These are phyloP conservation scores for Lathyrus oleraceus DNA, from an alignment of 306 rosid genomes.

Conservation along the genomic window DNA sequence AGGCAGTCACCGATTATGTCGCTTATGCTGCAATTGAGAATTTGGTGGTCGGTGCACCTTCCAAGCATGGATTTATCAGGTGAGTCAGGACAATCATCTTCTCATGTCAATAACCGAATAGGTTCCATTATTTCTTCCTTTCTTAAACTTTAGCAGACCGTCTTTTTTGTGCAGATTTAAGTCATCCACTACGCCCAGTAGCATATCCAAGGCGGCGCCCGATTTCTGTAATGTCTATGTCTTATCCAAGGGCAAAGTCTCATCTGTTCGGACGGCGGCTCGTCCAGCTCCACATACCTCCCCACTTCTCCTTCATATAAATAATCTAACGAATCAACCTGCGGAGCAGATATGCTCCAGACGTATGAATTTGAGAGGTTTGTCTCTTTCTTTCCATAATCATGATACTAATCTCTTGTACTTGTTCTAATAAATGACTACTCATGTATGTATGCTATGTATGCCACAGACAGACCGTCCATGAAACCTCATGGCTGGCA, in stretches of 20 bases:
- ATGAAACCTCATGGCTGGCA: slow-evolving; percentile 58
- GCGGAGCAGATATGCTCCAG: slow-evolving; percentile 36
- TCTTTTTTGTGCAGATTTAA: slow-evolving; percentile 59
- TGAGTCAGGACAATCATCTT: slow-evolving; percentile 19
- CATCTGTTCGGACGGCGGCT: slow-evolving; percentile 60
- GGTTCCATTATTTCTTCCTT: too few relatives aligned
- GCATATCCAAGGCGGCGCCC: slow-evolving; percentile 67
- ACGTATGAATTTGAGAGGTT: slow-evolving; percentile 55
- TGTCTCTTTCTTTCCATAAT: slow-evolving; percentile 25
- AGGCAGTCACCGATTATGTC: slow-evolving; percentile 74
- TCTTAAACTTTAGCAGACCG: background rate
- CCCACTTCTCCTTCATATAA: slow-evolving; percentile 55
- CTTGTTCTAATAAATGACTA: too few relatives aligned
- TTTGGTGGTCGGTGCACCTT: slow-evolving; percentile 72
- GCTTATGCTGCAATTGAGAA: slow-evolving; percentile 78
- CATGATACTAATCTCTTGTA: background rate
- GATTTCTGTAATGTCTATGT: slow-evolving; percentile 84
- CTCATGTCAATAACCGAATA: too few relatives aligned
- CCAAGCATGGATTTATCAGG: slow-evolving; percentile 89
- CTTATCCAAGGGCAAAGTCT: slow-evolving; percentile 74
- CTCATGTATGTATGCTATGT: background rate
- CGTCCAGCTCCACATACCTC: slow-evolving; percentile 67
- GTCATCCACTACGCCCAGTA: slow-evolving; percentile 57
- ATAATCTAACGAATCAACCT: slow-evolving; percentile 31
- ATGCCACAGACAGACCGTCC: slow-evolving; percentile 52